phyloP scores from a whole-genome alignment of 306 rosid species.

The Lathyrus aphaca region DNA sequence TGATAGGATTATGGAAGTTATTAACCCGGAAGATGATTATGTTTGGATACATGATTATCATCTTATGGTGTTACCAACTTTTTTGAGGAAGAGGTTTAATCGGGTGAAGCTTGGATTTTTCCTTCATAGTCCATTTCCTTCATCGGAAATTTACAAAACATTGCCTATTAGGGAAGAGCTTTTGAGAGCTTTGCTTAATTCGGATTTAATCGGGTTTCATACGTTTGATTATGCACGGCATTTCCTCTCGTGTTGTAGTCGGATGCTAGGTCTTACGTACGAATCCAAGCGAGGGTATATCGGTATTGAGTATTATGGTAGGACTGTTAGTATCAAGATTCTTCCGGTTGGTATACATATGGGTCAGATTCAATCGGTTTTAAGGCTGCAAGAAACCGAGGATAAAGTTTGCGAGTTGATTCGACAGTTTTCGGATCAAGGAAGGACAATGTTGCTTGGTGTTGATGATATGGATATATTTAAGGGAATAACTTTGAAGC shows the following conservation, averaged over 20 bases:
- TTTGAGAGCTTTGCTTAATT: conserved; percentile 73
- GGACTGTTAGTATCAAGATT: conserved; percentile 82
- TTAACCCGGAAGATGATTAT: conserved; percentile 81
- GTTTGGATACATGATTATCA: conserved; percentile 95
- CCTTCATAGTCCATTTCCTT: conserved; percentile 86
- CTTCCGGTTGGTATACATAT: conserved; percentile 86
- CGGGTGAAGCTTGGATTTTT: conserved; percentile 80
- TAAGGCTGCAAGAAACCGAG: conserved; percentile 61
- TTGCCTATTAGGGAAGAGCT: conserved; percentile 82
- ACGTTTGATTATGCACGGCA: conserved; percentile 88
- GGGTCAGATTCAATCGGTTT: conserved; percentile 75
- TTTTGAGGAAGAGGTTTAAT: conserved; percentile 83
- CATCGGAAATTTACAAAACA: conserved; percentile 78
- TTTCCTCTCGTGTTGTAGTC: conserved; percentile 80
- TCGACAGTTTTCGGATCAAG: conserved; percentile 46
- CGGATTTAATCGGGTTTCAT: conserved; percentile 85
- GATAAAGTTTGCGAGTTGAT: conserved; percentile 46
- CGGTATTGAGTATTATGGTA: conserved; percentile 81
- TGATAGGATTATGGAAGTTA: conserved; percentile 86
- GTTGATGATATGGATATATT: conserved; percentile 96
- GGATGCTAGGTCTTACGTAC: conserved; percentile 80
- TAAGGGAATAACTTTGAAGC: conserved; percentile 82
- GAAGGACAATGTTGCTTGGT: conserved; percentile 56
- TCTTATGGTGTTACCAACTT: conserved; percentile 82
- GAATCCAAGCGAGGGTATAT: conserved; percentile 85